Evolutionary conservation across 352 stramenopile genomes (phyloP), one percentile per base, ranked within the genome.

Genomic region (Phytophthora tubulina): DNA sequence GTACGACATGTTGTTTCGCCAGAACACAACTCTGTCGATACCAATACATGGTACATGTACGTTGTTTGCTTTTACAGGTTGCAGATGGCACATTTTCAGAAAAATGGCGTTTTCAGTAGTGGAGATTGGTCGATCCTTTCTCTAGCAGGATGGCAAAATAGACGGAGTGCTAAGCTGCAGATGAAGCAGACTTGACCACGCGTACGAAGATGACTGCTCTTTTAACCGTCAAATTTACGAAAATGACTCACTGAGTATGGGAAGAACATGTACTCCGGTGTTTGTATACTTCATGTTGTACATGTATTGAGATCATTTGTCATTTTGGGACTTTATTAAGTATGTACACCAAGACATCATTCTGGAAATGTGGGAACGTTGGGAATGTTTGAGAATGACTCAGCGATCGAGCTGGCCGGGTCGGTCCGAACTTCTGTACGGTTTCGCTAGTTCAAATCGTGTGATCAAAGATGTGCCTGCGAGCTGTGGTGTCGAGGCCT

Each of bases 161-260:
- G 48, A 52, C 45, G 45, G 41, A 46, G 41, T 46, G 41, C 41
- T 21, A 39, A 55, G 49, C 30, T 49, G 38, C 41, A 61, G 54
- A 51, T 51, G 54, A 61, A 51, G 54, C 54, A 51, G 38, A 15
- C 50, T 61, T 50, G 21, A 61, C 36, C 36, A 60, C 53, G 30
- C 53, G 49, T 60, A 49, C 36, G 14, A 38, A 36, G 21, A 48
- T 59, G 52, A 39, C 51, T 45, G 6, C 17, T n/a, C 33, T 6
- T 8, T 9, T 10, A 14, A 30, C 3, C 41, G 41, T 8, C 14
- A n/a, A 3, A n/a, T 15, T 46, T 8, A 10, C 21, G 21, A 46
- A 6, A 27, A 46, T 42, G 36, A 13, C n/a, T 17, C n/a, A 27
- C 14, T 6, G 21, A 27, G 2, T 46, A 15, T 6, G 6, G 21